phyloP scores from a whole-genome alignment of 495 filamentous ascomycete species.

The Pyrenopolyporus hunteri region DNA sequence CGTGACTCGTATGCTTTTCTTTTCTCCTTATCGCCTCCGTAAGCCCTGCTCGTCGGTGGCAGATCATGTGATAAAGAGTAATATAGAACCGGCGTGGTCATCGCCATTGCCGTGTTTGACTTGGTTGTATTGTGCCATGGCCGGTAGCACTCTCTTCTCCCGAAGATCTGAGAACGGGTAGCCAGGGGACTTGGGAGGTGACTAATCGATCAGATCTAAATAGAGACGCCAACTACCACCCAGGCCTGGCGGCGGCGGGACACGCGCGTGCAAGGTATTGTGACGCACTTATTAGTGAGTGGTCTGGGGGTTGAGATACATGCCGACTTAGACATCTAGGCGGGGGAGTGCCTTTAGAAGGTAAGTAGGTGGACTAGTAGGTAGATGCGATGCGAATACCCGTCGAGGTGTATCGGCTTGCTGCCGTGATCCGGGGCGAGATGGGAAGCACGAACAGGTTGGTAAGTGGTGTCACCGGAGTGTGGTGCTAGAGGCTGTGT shows the following conservation, averaged over 20 bases:
- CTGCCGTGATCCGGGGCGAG: conserved; percentile 27
- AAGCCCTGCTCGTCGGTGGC: neutral
- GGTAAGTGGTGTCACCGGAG: conserved; percentile 14
- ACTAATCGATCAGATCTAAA: conserved; percentile 16
- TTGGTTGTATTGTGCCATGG: no score
- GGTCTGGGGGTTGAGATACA: conserved; percentile 8
- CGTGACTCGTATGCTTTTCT: neutral
- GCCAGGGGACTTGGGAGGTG: conserved; percentile 13
- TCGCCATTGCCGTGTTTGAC: neutral
- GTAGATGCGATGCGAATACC: conserved; percentile 24
- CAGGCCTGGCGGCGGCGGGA: neutral
- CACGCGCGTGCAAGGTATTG: conserved; percentile 5
- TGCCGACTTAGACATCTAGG: conserved; percentile 2
- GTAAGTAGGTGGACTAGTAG: conserved; percentile 1
- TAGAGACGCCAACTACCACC: conserved; percentile 3
- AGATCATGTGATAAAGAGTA: neutral
- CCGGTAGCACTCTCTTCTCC: no score
- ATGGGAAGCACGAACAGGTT: conserved; percentile 4
- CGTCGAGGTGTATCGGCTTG: conserved; percentile 25
- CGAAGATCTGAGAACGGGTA: no score
- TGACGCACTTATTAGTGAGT: neutral
- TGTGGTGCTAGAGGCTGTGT: conserved; percentile 29
- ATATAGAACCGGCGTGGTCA: neutral
- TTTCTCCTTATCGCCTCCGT: neutral
- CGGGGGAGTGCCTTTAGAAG: neutral